phyloP scores from a whole-genome alignment of 352 stramenopile genomes.

The Phytophthora hybrid region DNA sequence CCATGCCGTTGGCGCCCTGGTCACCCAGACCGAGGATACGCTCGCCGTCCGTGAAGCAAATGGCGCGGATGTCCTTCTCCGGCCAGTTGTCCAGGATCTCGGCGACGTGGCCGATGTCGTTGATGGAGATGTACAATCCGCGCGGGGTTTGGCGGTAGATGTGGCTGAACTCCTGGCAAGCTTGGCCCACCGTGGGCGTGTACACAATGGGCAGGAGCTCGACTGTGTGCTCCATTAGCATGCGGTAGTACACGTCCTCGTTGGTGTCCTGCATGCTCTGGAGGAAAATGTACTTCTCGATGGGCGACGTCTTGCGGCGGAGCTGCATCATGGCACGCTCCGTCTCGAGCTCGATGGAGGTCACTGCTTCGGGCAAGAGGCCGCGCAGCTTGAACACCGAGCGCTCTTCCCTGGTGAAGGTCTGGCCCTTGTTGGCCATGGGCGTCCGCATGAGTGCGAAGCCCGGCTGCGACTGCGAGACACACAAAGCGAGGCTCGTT shows the following conservation, averaged over 20 bases:
- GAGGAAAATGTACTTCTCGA: slow-evolving; percentile 96
- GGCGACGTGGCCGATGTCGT: slow-evolving; percentile 83
- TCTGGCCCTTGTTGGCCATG: slow-evolving; percentile 93
- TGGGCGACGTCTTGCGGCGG: slow-evolving; percentile 80
- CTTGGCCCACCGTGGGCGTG: slow-evolving; percentile 96
- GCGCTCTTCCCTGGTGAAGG: slow-evolving; percentile 93
- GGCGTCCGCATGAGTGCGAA: slow-evolving; percentile 77
- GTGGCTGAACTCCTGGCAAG: slow-evolving; percentile 91
- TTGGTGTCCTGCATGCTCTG: slow-evolving; percentile 91
- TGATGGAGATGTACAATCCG: slow-evolving; percentile 93
- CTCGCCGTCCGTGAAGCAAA: slow-evolving; percentile 97
- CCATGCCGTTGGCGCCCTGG: slow-evolving; percentile 89
- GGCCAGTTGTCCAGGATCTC: slow-evolving; percentile 97
- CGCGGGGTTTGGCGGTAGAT: slow-evolving; percentile 91
- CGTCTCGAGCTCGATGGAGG: slow-evolving; percentile 90
- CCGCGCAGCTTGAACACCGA: slow-evolving; percentile 89
- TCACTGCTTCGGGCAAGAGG: slow-evolving; percentile 87
- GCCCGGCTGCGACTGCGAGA: slow-evolving; percentile 15
- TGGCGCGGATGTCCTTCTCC: slow-evolving; percentile 95
- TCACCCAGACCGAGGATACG: slow-evolving; percentile 97
- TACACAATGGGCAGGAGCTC: slow-evolving; percentile 98
- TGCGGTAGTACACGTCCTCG: slow-evolving; percentile 93
- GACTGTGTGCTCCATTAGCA: slow-evolving; percentile 91
- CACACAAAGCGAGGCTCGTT: slow-evolving; percentile 4
- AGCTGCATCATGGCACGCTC: slow-evolving; percentile 89